Percentiles rank a stretch among this genome's conserved stretches.
These are phyloP conservation scores for Fusarium decemcellulare DNA, from an alignment of 2,329 filamentous ascomycete species.

Conservation along the genomic window DNA sequence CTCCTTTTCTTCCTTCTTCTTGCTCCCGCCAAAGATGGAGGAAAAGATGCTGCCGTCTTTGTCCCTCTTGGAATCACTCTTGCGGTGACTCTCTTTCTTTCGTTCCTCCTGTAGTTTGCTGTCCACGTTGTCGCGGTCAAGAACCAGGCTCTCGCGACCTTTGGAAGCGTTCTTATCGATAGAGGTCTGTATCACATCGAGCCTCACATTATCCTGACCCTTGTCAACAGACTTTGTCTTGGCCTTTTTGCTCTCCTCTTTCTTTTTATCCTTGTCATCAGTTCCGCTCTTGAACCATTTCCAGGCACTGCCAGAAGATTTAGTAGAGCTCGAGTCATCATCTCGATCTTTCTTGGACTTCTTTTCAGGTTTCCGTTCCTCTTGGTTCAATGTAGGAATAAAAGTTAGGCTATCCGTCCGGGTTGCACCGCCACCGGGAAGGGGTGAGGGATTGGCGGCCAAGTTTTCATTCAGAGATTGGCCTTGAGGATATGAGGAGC, in stretches of 20 bases:
- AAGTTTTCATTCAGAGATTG: constrained; percentile 49
- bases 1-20: constrained; percentile 88
- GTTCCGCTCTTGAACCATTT: constrained; percentile 87
- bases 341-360: constrained; percentile 82
- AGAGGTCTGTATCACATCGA: constrained; percentile 90
- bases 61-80: constrained; percentile 87
- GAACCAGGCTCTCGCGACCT: constrained; percentile 85
- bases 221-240: constrained; percentile 74
- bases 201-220: constrained; percentile 81
- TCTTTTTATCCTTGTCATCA: constrained; percentile 74
- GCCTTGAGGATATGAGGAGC: constrained; percentile 45
- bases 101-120: constrained; percentile 83
- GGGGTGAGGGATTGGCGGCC: constrained; percentile 67
- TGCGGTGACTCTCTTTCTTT: constrained; percentile 84
- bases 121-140: constrained; percentile 84
- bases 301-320: constrained; percentile 78
- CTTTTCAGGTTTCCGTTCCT: constrained; percentile 82
- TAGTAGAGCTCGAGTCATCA: constrained; percentile 70
- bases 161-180: constrained; percentile 78
- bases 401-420: constrained; percentile 85
- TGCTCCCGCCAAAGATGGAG: constrained; percentile 90
- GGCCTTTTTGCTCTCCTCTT: constrained; percentile 75
- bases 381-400: constrained; percentile 78
- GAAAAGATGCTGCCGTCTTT: constrained; percentile 96
- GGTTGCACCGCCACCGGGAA: constrained; percentile 76